Conservation (phyloP, 345 rosid genomes). For the Citrus hindsii region DNA sequence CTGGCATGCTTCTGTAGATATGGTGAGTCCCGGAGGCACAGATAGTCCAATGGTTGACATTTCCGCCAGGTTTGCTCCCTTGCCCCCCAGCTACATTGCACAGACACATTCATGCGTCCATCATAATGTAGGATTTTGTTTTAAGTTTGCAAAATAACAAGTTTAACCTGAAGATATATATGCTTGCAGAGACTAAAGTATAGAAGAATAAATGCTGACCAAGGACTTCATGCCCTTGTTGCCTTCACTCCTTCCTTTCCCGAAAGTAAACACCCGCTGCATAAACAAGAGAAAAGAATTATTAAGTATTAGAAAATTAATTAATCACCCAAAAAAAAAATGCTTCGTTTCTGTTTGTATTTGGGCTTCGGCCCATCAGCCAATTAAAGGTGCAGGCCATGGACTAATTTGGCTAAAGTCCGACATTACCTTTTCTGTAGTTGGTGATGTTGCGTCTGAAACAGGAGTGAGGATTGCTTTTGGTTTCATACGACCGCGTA, state of each 20-base stretch:
- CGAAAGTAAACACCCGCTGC: constrained; percentile 88
- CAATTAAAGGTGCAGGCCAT: not conserved
- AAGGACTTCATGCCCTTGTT: constrained; percentile 93
- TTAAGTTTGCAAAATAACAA: not conserved
- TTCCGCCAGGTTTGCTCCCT: constrained; percentile 96
- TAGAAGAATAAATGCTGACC: constrained; percentile 42
- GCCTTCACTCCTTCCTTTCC: constrained; percentile 90
- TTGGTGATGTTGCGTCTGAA: constrained; percentile 42
- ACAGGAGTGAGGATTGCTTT: constrained; percentile 46
- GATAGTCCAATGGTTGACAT: constrained; percentile 95
- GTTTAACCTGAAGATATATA: too few relatives aligned
- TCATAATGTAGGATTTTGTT: not conserved
- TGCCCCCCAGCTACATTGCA: constrained; percentile 75
- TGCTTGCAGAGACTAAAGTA: not conserved
- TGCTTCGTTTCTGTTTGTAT: not conserved
- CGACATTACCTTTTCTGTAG: constrained; percentile 40
- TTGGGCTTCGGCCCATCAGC: not conserved
- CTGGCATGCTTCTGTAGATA: constrained; percentile 92
- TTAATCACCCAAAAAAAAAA: not conserved
- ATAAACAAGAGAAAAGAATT: not conserved
- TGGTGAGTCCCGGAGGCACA: constrained; percentile 92
- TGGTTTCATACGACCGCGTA: constrained; percentile 1
- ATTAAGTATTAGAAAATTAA: too few relatives aligned
- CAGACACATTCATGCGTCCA: not conserved
- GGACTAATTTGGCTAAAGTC: not conserved